A percentile compares a stretch with the other conserved stretches of the same genome.
Conservation (phyloP, 176 grass and related monocot genomes). For the Oryza longistaminata region DNA sequence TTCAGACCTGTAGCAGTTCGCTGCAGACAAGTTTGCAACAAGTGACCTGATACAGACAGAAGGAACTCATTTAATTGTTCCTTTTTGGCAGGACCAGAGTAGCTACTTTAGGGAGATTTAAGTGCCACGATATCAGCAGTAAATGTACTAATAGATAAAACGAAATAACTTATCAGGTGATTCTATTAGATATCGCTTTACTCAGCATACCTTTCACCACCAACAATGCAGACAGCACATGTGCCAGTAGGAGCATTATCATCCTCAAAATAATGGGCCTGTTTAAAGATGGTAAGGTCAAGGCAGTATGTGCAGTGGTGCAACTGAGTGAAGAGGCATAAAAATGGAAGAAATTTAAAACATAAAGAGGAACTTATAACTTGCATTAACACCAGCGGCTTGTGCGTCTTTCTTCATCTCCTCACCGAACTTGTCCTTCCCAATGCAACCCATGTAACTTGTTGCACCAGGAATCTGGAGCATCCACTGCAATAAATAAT, state of each 20-base stretch:
- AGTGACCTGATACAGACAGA: constrained; percentile 61
- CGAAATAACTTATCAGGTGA: neutral
- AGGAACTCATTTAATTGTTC: neutral
- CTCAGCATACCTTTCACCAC: constrained; percentile 61
- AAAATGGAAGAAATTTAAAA: neutral
- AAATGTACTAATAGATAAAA: neutral
- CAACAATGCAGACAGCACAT: constrained; percentile 80
- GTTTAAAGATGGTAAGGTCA: constrained; percentile 15
- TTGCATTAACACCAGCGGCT: constrained; percentile 65
- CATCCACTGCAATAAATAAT: constrained; percentile 63
- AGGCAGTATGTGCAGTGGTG: neutral
- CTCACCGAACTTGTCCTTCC: constrained; percentile 87
- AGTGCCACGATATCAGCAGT: neutral
- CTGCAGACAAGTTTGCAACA: constrained; percentile 70
- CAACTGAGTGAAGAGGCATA: neutral
- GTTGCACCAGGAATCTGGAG: constrained; percentile 76
- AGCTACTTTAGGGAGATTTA: neutral
- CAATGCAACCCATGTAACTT: constrained; percentile 81
- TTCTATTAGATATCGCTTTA: neutral
- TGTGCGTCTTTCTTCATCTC: constrained; percentile 79
- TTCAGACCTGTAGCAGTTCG: constrained; percentile 73
- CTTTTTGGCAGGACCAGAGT: neutral
- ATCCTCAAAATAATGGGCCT: constrained; percentile 72
- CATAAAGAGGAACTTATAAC: neutral
- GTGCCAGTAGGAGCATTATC: constrained; percentile 66